Conservation (phyloP, 1,284 basidiomycete genomes). For the Cryptococcus sp. region DNA sequence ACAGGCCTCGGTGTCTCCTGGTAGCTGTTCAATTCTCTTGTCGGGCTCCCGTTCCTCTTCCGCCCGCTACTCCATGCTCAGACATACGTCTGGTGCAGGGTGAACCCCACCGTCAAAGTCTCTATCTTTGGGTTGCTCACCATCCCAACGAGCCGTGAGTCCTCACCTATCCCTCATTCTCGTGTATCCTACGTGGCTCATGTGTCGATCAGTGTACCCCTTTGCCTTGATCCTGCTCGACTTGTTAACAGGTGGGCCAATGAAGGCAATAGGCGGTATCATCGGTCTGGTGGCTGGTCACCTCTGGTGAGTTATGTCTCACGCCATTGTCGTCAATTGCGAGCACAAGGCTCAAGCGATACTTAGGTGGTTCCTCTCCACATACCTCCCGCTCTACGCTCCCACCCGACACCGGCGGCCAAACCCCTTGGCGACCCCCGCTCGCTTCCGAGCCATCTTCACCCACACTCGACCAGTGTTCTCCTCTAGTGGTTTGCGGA, state of each 20-base stretch:
- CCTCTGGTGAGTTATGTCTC: slow-evolving; percentile 31
- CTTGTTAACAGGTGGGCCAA: slow-evolving; percentile 35
- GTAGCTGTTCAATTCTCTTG: slow-evolving; percentile 36
- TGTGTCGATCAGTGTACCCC: slow-evolving; percentile 39
- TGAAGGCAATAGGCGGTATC: slow-evolving; percentile 34
- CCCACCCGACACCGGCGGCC: slow-evolving; percentile 33
- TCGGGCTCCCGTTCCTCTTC: slow-evolving; percentile 44
- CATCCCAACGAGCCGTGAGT: slow-evolving; percentile 46
- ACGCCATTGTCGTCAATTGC: background rate
- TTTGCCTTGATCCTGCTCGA: slow-evolving; percentile 41
- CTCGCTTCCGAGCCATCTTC: slow-evolving; percentile 31
- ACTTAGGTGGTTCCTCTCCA: slow-evolving; percentile 46
- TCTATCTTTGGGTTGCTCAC: slow-evolving; percentile 46
- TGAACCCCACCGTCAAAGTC: slow-evolving; percentile 43
- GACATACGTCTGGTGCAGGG: slow-evolving; percentile 46
- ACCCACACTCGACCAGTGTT: background rate
- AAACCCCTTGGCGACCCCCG: slow-evolving; percentile 38
- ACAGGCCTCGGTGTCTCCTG: background rate
- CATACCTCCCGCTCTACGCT: slow-evolving; percentile 43
- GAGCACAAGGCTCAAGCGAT: background rate
- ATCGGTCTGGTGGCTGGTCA: slow-evolving; percentile 46
- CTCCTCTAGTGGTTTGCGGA: slow-evolving; percentile 9
- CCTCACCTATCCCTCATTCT: background rate
- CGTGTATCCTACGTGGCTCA: background rate
- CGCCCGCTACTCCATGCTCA: slow-evolving; percentile 43